Conservation (phyloP, 2,329 filamentous ascomycete genomes). For the Pyricularia pennisetigena region DNA sequence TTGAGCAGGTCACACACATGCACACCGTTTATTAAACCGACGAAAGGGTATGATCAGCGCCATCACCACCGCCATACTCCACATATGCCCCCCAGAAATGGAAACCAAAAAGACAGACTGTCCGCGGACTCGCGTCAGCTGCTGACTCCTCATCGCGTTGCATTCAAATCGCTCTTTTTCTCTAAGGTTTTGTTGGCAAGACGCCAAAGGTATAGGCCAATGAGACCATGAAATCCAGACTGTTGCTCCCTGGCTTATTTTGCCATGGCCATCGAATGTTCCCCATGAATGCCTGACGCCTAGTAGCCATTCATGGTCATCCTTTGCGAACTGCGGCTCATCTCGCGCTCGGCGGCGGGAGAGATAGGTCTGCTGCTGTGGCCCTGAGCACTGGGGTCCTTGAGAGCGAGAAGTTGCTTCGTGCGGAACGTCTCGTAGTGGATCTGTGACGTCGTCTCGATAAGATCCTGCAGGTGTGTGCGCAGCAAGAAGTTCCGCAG, state of each 20-base stretch:
- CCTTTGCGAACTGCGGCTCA: conserved; percentile 94
- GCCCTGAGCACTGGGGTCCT: conserved; percentile 89
- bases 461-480: conserved; percentile 95
- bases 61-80: conserved; percentile 6
- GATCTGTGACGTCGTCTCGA: conserved; percentile 98
- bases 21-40: background rate
- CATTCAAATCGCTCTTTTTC: background rate
- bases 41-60: conserved; percentile 8
- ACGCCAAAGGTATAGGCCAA: background rate
- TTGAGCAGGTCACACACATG: background rate
- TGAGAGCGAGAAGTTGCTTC: conserved; percentile 94
- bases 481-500: conserved; percentile 97
- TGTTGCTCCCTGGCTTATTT: background rate
- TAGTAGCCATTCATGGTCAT: conserved; percentile 99
- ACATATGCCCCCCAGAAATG: background rate
- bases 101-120: background rate
- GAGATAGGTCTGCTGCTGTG: conserved; percentile 86
- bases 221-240: background rate
- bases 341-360: conserved; percentile 84
- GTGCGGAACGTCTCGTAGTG: conserved; percentile 99
- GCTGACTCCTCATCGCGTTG: background rate
- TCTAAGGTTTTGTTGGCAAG: background rate
- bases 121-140: background rate
- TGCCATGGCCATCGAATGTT: conserved; percentile 1
- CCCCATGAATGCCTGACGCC: conserved; percentile 11